These are phyloP conservation scores for Saccharomycopsis sp. DNA, from an alignment of 805 yeast genomes.

Conservation along the genomic window DNA sequence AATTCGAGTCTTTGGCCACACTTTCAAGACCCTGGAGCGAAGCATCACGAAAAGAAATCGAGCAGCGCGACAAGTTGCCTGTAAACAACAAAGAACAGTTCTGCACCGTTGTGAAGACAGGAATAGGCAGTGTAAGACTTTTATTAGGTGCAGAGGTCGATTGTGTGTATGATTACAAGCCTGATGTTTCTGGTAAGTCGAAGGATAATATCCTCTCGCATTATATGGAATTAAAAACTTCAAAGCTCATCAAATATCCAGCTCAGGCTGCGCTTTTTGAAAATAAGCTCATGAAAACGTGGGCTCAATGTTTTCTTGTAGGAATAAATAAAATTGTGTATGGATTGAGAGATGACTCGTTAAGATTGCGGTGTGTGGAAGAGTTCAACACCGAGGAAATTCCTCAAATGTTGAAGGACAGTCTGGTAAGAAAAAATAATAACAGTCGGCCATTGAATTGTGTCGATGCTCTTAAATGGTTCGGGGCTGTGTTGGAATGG, in stretches of 20 bases:
- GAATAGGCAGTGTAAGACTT: slow-evolving; percentile 66
- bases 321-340: slow-evolving; percentile 78
- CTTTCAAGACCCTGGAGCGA: slow-evolving; percentile 70
- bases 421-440: slow-evolving; percentile 32
- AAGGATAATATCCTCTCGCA: slow-evolving; percentile 49
- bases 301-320: slow-evolving; percentile 90
- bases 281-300: slow-evolving; percentile 65
- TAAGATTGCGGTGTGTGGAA: slow-evolving; percentile 63
- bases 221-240: slow-evolving; percentile 81
- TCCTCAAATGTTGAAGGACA: slow-evolving; percentile 59
- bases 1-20: slow-evolving; percentile 77
- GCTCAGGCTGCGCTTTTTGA: slow-evolving; percentile 64
- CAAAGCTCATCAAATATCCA: slow-evolving; percentile 47
- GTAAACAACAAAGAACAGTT: slow-evolving; percentile 75
- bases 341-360: slow-evolving; percentile 78
- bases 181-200: slow-evolving; percentile 29
- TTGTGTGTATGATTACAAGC: slow-evolving; percentile 78
- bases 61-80: slow-evolving; percentile 49
- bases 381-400: slow-evolving; percentile 70
- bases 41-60: slow-evolving; percentile 59
- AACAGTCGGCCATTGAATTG: slow-evolving; percentile 53
- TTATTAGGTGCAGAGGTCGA: slow-evolving; percentile 88
- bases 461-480: slow-evolving; percentile 75
- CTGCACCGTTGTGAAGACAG: slow-evolving; percentile 74
- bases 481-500: slow-evolving; percentile 83